Evolutionary conservation across 1,284 basidiomycete genomes (phyloP), one percentile per base, ranked within the genome.

Genomic region (Trametes polyzona): DNA sequence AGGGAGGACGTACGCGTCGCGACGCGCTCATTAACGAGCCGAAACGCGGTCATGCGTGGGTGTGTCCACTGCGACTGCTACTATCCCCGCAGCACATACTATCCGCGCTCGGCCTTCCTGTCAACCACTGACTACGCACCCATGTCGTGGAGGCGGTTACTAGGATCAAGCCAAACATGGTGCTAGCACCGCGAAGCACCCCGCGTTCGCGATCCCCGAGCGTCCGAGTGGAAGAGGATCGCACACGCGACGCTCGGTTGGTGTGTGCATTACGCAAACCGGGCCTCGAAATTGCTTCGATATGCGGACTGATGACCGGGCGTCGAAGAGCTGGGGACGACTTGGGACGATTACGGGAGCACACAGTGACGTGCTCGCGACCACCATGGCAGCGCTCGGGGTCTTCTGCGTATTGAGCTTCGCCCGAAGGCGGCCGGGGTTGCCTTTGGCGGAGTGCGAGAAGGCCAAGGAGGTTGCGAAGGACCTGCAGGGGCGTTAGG

Each of bases 1-100:
- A 24, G 6, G 11, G 8, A 6, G 16, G 36, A 7, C 16, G 27
- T 44, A 49, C 55, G 49, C 59, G 54, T 49, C 40, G 27, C 47
- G 57, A 58, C 60, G 37, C 56, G 43, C 33, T 50, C 56, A 55
- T 55, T 50, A 36, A 39, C n/a, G 14, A 46, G 37, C 36, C 47
- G 40, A 36, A 39, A 62, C 47, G 27, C 35, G 32, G 32, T 39
- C 12, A 47, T 46, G 39, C 32, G 35, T 19, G 19, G 16, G 33
- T 23, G n/a, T n/a, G n/a, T n/a, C n/a, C n/a, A n/a, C n/a, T n/a
- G n/a, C n/a, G n/a, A n/a, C n/a, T n/a, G n/a, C 24, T n/a, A 44
- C 14, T 19, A 42, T 48, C 33, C 21, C 3, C 11, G 17, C 37
- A 40, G 37, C 37, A n/a, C 37, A 12, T 17, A 9, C 10, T 21